These are phyloP conservation scores for Tetratostichococcus sp. DNA, from an alignment of 139 green algal species.

Conservation along the genomic window DNA sequence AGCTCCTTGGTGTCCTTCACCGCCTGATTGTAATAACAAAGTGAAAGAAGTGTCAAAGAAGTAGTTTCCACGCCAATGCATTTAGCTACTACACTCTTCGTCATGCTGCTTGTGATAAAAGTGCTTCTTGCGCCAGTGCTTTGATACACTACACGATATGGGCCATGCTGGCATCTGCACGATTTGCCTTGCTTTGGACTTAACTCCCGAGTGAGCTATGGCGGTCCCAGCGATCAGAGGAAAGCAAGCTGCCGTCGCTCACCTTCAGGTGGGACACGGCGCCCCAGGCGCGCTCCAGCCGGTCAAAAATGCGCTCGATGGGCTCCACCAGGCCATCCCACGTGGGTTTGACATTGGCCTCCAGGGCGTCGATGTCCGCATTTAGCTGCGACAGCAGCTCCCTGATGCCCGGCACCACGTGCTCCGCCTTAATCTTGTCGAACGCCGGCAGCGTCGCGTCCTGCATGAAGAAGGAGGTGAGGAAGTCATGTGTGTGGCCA, in stretches of 20 bases:
- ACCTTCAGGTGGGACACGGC: constrained; percentile 91
- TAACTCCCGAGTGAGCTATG: no score
- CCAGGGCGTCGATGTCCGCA: constrained; percentile 67
- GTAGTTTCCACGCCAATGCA: no score
- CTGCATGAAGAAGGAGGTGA: constrained; percentile 31
- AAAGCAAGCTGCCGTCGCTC: no score
- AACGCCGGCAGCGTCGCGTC: constrained; percentile 71
- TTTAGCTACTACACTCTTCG: no score
- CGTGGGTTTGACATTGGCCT: constrained; percentile 48
- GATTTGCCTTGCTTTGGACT: no score
- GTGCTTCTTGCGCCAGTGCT: no score
- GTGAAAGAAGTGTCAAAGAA: not conserved
- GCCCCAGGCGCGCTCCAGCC: constrained; percentile 78
- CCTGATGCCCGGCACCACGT: constrained; percentile 86
- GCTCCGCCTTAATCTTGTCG: constrained; percentile 76
- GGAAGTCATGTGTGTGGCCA: no score
- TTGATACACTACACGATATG: no score
- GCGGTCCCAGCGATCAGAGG: no score
- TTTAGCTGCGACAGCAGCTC: constrained; percentile 71
- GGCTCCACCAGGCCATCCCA: constrained; percentile 84
- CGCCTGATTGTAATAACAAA: no score
- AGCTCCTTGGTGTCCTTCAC: constrained; percentile 87
- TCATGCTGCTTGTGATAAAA: no score
- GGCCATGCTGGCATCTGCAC: no score
- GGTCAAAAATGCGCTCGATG: constrained; percentile 81